Evolutionary conservation across 225 moss, liverwort and hornwort species (phyloP), one percentile per base, ranked within the genome.

Genomic region (Polytrichum formosum): DNA sequence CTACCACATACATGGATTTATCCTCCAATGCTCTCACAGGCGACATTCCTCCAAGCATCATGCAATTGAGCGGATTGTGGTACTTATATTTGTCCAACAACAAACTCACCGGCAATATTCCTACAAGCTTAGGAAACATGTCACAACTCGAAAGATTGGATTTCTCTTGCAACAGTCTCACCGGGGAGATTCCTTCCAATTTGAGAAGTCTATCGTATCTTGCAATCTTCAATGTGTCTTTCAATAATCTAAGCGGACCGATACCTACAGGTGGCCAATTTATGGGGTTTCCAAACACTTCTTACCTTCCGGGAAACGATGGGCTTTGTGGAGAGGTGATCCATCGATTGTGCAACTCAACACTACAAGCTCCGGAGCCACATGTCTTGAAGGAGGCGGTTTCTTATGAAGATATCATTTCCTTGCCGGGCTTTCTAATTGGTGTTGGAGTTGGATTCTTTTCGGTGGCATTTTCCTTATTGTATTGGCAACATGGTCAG

Each of bases 261-360:
- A 66, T 74, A 21, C 55, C 74, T 0, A 7, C 28, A 1, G 7
- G 31, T 0, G n/a, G 18, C 56, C 18, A 18, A 18, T 56, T 56
- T 6, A 1, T 0, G 5, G 19, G 56, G 56, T 56, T 56, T 56
- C 1, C 56, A 0, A 1, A 0, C 0, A 0, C 5, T 0, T 18
- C 10, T 3, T 79, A 54, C 13, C 60, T 70, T 13, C 70, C 70
- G 9, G 61, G 78, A 0, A 74, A 70, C 22, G 54, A 10, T 0
- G 55, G 7, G 0, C 61, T 79, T 18, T 74, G 74, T 27, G 65
- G 78, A 35, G 37, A 5, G 0, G 1, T 61, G 10, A 79, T 66
- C 4, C 5, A 28, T 0, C 53, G 1, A 18, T 31, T 31, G 1
- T 70, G 74, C n/a, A n/a, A 18, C 56, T n/a, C 18, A 5, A 56